Conservation (phyloP, 306 rosid genomes). For the Pueraria montana region DNA sequence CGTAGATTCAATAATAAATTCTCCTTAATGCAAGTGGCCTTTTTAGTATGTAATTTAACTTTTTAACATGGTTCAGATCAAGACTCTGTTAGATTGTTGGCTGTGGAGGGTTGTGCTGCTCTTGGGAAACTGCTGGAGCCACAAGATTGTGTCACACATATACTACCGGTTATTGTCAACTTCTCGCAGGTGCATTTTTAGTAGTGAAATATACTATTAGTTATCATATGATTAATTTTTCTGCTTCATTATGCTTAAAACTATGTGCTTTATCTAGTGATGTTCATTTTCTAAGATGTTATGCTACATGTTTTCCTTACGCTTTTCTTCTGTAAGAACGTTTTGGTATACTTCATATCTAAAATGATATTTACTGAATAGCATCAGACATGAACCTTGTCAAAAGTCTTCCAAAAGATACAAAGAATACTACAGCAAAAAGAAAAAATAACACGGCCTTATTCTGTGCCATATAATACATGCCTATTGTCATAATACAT, state of each 20-base stretch:
- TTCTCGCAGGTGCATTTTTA: constrained; percentile 76
- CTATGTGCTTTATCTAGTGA: not conserved
- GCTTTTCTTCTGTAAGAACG: not conserved
- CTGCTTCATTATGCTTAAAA: not conserved
- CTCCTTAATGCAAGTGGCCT: not conserved
- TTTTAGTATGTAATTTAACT: not conserved
- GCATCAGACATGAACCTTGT: not conserved
- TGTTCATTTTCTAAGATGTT: not conserved
- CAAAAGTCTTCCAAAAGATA: not conserved
- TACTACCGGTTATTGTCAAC: constrained; percentile 84
- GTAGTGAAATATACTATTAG: not conserved
- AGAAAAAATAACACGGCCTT: not conserved
- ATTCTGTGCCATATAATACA: not conserved
- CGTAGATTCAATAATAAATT: not conserved
- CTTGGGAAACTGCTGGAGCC: constrained; percentile 88
- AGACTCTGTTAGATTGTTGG: constrained; percentile 85
- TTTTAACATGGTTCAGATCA: constrained; percentile 63
- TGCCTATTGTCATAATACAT: not conserved
- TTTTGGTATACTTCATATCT: not conserved
- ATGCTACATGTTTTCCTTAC: not conserved
- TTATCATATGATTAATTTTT: not conserved
- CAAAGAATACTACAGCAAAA: not conserved
- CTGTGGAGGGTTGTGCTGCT: constrained; percentile 90
- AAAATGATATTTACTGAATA: not conserved
- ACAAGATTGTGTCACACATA: constrained; percentile 83